Evolutionary conservation across 441 rosid genomes (phyloP), one percentile per base, ranked within the genome.

Genomic region (Breynia disticha): DNA sequence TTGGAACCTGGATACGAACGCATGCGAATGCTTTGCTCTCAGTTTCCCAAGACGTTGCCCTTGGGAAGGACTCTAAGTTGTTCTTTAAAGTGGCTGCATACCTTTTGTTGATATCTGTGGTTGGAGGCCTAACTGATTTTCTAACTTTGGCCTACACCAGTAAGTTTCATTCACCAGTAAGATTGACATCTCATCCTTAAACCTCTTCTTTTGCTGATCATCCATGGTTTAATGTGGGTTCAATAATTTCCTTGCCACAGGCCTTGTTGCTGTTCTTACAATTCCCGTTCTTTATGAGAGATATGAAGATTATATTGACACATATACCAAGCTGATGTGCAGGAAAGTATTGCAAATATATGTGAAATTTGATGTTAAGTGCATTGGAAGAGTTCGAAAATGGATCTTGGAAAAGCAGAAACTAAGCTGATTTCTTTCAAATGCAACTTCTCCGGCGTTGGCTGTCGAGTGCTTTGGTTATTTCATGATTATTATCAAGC

Each of bases 221-320:
- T 52, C 17, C 48, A 13, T 14, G 4, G 8, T 28, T 46, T 22
- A 12, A 50, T 19, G 41, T 15, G 56, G 52, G 32, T 43, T 15
- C 22, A 8, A 1, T 46, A n/a, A 54, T 68, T 12, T 28, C 11
- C 45, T 10, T 48, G 16, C 62, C 38, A 59, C 84, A 89, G 99
- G 85, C 53, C 84, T 93, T 67, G 55, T 86, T 54, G 56, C 77
- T 24, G 45, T 73, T 57, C 79, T 93, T 44, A 80, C 90, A 11
- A 59, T 86, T 59, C 99, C 97, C 10, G 88, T 77, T n/a, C 60
- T 86, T 8, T 93, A 93, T 7, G 99, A 89, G 75, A 83, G 72
- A 53, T 72, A 69, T 2, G 82, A 79, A 61, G 78, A 81, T 53
- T 54, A 39, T 63, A 52, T 89, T 5, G 97, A 86, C 63, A 70